A percentile compares a stretch with the other conserved stretches of the same genome.
Evolutionary conservation across 73 alveolate genomes (phyloP).

Genomic region (Paramecium sexaurelia): DNA sequence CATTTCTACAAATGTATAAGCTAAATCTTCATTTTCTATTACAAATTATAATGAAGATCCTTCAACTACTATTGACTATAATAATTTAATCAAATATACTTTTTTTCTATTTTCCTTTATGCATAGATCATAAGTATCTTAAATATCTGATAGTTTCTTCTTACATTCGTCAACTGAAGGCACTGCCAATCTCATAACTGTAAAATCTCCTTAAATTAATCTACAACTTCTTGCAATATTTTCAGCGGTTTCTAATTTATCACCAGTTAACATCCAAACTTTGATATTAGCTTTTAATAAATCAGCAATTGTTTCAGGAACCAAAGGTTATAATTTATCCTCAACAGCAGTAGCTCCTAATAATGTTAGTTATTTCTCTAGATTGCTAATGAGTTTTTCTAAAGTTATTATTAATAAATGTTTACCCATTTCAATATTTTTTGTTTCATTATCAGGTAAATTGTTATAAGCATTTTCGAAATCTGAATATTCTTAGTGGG

Average conservation of each 20-base stretch:
- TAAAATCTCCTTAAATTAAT: conserved; percentile 81
- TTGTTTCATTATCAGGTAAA: conserved; percentile 82
- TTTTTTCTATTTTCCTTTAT: conserved; percentile 74
- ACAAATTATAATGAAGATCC: conserved; percentile 71
- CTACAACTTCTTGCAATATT: conserved; percentile 95
- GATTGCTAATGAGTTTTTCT: conserved; percentile 81
- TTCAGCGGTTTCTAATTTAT: conserved; percentile 98
- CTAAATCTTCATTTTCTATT: conserved; percentile 61
- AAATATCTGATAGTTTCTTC: conserved; percentile 39
- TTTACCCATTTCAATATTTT: conserved; percentile 65
- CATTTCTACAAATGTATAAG: conserved; percentile 63
- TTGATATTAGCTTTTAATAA: conserved; percentile 71
- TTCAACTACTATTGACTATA: conserved; percentile 75
- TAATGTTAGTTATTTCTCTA: conserved; percentile 87
- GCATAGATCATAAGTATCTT: conserved; percentile 66
- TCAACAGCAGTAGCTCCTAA: conserved; percentile 98
- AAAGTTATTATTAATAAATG: background rate
- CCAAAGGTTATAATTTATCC: conserved; percentile 95
- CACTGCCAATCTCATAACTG: conserved; percentile 72
- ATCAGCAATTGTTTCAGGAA: conserved; percentile 94
- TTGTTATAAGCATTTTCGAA: conserved; percentile 69
- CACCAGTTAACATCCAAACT: conserved; percentile 93
- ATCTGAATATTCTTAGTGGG: conserved; percentile 85
- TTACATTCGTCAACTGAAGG: conserved; percentile 68
- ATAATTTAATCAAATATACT: conserved; percentile 54